Evolutionary conservation across 805 yeast species (phyloP), one percentile per base, ranked within the genome.

Genomic region (Lachancea quebecensis): DNA sequence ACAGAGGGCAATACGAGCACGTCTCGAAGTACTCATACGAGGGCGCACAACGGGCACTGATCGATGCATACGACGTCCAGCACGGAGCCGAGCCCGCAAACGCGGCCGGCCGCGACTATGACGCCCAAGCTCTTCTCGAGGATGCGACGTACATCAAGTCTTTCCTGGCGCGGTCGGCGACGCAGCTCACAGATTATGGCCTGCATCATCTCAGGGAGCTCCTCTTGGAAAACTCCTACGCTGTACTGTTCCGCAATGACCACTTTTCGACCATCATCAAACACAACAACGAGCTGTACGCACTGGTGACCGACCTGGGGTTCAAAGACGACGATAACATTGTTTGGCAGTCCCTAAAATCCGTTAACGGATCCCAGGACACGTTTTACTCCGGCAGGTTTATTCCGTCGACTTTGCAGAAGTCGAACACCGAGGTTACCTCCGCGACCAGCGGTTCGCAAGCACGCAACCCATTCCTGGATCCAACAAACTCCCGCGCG

Each of bases 201-300:
- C 60, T 85, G 11, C 46, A 59, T 1, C 66, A 67, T 42, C 60
- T 85, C 50, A 67, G 68, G 48, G 60, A 65, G 5, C 56, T 70
- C 3, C 59, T 86, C 25, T 58, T 63, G 1, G 71, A 73, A 12
- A 80, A 80, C 35, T 74, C 81, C 6, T 71, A 81, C 45, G 77
- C 81, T 1, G 79, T 91, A 0, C 75, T 91, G 50, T 93, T 90
- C 68, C 74, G 97, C 57, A 91, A 93, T 64, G 90, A 93, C 62
- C 96, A 89, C 62, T 91, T 86, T 64, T 76, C 76, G 51, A 87
- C 96, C 0, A 59, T 90, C 10, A 75, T 64, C 46, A 81, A 81
- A 56, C 63, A 60, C 14, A 66, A 64, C 35, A 70, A 70, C 27
- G 71, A 72, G 44, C 67, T 91, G 29, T 88, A 77, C 57, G 64